Conservation (phyloP, 768 basidiomycete species). For the Termitomyces sp. region DNA sequence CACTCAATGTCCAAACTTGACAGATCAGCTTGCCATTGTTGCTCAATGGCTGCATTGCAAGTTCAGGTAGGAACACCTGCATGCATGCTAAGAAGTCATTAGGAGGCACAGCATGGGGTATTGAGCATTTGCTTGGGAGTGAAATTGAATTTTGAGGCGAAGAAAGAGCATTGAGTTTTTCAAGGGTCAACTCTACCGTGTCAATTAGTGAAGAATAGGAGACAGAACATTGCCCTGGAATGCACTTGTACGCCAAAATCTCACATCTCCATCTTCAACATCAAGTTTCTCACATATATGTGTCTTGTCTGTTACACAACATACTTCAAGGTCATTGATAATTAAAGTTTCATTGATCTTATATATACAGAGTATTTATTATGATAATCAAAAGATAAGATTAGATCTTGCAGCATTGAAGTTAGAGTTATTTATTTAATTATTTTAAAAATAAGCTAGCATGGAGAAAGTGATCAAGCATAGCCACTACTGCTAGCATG, state of each 20-base stretch:
- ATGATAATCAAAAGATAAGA: too few species aligned
- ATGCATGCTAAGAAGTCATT: conserved; percentile 56
- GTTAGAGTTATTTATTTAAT: too few species aligned
- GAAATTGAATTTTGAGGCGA: neutral
- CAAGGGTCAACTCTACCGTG: conserved; percentile 6
- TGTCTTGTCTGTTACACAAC: neutral
- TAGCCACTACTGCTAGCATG: too few species aligned
- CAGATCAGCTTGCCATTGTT: conserved; percentile 36
- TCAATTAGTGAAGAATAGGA: neutral
- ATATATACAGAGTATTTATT: neutral
- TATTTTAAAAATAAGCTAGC: too few species aligned
- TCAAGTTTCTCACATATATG: conserved; percentile 6
- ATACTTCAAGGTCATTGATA: too few species aligned
- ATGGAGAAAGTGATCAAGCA: too few species aligned
- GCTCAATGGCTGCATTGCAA: conserved; percentile 54
- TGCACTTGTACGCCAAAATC: conserved; percentile 9
- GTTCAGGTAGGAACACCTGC: conserved; percentile 60
- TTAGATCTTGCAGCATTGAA: too few species aligned
- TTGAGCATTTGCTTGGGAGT: neutral
- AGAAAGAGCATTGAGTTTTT: conserved; percentile 8
- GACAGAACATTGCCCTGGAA: neutral
- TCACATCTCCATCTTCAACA: conserved; percentile 9
- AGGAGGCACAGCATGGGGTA: conserved; percentile 30
- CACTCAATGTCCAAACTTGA: conserved; percentile 68
- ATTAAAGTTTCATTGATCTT: neutral